A percentile compares a stretch with the other conserved stretches of the same genome.
Conservation (phyloP, 805 yeast species). For the Jamesozyma rosinii region DNA sequence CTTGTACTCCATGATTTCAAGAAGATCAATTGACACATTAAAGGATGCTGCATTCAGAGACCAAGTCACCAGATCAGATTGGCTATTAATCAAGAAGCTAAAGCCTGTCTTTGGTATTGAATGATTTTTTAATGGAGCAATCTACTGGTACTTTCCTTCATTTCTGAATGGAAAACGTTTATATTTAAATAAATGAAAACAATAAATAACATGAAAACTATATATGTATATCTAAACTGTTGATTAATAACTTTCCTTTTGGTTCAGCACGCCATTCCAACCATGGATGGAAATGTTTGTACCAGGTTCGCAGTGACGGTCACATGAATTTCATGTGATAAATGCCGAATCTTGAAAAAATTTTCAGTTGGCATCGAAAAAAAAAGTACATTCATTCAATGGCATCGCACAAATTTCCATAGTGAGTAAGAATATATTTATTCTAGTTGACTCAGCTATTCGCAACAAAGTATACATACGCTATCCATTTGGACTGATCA, state of each 20-base stretch:
- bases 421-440: too few relatives aligned
- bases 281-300: neutral
- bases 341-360: neutral
- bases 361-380: neutral
- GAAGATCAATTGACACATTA: conserved; percentile 91
- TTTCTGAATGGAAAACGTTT: neutral
- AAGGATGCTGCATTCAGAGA: conserved; percentile 97
- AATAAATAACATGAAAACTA: neutral
- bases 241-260: conserved; percentile 1
- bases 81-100: conserved; percentile 83
- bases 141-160: neutral
- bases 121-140: conserved; percentile 10
- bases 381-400: neutral
- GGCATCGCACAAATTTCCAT: conserved; percentile 1
- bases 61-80: conserved; percentile 87
- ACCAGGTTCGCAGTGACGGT: neutral
- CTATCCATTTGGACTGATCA: neutral
- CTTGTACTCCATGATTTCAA: conserved; percentile 78
- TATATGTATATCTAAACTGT: conserved; percentile 1
- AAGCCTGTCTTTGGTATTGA: conserved; percentile 80
- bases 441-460: too few relatives aligned
- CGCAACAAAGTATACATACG: neutral
- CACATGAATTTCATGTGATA: neutral
- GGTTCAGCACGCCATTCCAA: neutral
- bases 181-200: neutral